phyloP scores from a whole-genome alignment of 2,329 filamentous ascomycete genomes.

The Fusarium sp. region DNA sequence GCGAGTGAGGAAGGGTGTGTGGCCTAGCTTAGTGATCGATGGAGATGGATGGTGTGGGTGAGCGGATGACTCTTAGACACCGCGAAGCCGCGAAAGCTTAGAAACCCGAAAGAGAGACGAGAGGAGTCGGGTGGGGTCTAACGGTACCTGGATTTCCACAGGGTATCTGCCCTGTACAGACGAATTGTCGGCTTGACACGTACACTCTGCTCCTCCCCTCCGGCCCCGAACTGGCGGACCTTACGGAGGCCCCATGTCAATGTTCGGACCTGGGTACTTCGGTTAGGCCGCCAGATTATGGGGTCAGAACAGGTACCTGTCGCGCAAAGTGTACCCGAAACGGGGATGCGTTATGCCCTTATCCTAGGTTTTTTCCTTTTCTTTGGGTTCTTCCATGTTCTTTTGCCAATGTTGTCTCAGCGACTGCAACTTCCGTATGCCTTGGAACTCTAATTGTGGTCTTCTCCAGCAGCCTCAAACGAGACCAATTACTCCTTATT shows the following conservation, averaged over 20 bases:
- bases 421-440: conserved; percentile 12
- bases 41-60: conserved; percentile 18
- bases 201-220: not conserved
- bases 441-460: not conserved
- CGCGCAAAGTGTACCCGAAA: conserved; percentile 30
- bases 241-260: conserved; percentile 32
- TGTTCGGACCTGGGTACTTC: conserved; percentile 38
- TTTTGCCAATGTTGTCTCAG: conserved; percentile 10
- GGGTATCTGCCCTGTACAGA: conserved; percentile 11
- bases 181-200: conserved; percentile 5
- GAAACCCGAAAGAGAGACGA: conserved; percentile 16
- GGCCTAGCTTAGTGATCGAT: conserved; percentile 36
- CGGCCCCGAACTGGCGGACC: conserved; percentile 24
- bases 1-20: conserved; percentile 23
- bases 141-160: conserved; percentile 33
- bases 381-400: conserved; percentile 14
- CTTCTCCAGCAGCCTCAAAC: not conserved
- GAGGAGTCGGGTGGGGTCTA: not conserved
- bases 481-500: not conserved
- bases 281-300: conserved; percentile 15
- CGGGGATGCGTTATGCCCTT: conserved; percentile 17
- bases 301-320: conserved; percentile 28
- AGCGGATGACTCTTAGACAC: conserved; percentile 38
- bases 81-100: conserved; percentile 42
- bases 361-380: conserved; percentile 14